Conservation (phyloP, 768 basidiomycete species). For the Collybia sordida region DNA sequence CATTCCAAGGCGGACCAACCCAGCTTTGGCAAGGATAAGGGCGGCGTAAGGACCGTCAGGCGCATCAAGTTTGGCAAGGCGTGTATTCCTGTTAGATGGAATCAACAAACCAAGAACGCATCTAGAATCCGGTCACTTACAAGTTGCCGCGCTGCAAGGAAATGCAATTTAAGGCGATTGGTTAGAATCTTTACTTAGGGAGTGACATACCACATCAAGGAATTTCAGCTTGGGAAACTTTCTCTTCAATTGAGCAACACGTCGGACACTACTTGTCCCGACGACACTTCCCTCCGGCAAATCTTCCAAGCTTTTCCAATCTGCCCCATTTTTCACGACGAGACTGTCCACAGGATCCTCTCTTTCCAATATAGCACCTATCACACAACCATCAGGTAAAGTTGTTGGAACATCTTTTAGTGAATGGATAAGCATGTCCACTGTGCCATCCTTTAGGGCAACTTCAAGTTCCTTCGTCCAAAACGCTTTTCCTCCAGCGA, state of each 20-base stretch:
- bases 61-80: conserved; percentile 88
- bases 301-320: conserved; percentile 75
- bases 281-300: conserved; percentile 86
- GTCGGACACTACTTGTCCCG: conserved; percentile 93
- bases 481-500: conserved; percentile 86
- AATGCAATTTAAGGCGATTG: background rate
- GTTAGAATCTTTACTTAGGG: background rate
- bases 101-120: conserved; percentile 7
- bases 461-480: conserved; percentile 99
- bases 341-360: conserved; percentile 90
- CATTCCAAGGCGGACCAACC: conserved; percentile 79
- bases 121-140: conserved; percentile 43
- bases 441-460: conserved; percentile 62
- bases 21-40: conserved; percentile 91
- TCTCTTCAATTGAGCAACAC: conserved; percentile 87
- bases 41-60: conserved; percentile 79
- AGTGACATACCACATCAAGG: conserved; percentile 77
- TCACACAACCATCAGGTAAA: conserved; percentile 79
- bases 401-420: conserved; percentile 93
- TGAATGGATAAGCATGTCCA: conserved; percentile 92
- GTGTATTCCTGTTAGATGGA: conserved; percentile 66
- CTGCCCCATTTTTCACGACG: conserved; percentile 73
- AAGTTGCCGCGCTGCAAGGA: conserved; percentile 79
- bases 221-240: conserved; percentile 77
- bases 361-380: conserved; percentile 82